Base-by-base conservation (phyloP, 2,329 filamentous ascomycete species). In the Ceratocystis lukuohia region DNA sequence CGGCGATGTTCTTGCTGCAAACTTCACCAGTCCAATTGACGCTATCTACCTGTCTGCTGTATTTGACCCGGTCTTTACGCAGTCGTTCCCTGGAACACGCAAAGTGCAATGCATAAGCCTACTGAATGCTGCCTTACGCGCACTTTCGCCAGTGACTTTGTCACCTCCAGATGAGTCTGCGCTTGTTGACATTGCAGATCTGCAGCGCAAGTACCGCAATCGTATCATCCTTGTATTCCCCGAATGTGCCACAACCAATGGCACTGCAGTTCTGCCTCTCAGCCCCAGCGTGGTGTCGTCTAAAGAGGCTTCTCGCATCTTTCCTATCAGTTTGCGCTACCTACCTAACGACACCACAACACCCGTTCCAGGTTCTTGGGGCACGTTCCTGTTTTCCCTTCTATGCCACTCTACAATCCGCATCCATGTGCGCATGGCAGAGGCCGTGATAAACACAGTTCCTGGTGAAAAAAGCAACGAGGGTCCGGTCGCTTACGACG, bases 231-330 rank as follows among this genome's bases (percentile, higher is more conserved):
- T 87, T 69, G 85, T 96, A 1, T 96, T 97, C 74, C 93, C 94
- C 12, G 94, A 99, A 77, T 93, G 88, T 76, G 94, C 88, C 3
- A 96, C 94, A 0, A 96, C 91, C 57, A 99, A 99, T 73, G 93
- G 93, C 69, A 87, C 89, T 70, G 94, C 88, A 3, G 92, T 97
- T 69, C 77, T 99, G 12, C 89, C 91, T 1, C 84, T 96, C 66
- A 90, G 88, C 68, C 90, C 88, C 0, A 87, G 86, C 63, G 80
- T 99, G 1, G 78, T 94, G 2, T 82, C 85, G 17, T 84, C 84
- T 0, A 84, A 87, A 0, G 74, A 83, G 5, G 79, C 82, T 65
- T 86, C 86, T 7, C 88, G 87, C 73, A 90, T 99, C 70, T 97
- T 95, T 77, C 92, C 94, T 1, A 82, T 99, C 68, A 96, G 88